Evolutionary conservation across 306 rosid genomes (phyloP).

Genomic region (Acacia acuminata): DNA sequence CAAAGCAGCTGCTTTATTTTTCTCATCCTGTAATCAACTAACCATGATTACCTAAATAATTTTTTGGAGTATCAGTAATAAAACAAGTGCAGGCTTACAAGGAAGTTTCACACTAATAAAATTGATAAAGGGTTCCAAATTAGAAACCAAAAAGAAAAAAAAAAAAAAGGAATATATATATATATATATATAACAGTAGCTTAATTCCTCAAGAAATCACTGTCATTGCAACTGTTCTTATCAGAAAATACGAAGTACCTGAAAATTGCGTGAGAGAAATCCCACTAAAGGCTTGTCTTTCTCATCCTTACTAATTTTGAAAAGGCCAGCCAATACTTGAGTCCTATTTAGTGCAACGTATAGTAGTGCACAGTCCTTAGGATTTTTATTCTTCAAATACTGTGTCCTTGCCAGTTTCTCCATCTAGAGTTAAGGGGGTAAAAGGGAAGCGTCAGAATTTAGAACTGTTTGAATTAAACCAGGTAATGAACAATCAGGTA

Average conservation of each 20-base stretch:
- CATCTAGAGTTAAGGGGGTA: slow-evolving; percentile 58
- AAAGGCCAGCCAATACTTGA: slow-evolving; percentile 91
- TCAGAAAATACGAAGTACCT: slow-evolving; percentile 54
- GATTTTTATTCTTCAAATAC: slow-evolving; percentile 86
- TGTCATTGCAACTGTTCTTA: slow-evolving; percentile 25
- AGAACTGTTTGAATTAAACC: slow-evolving; percentile 30
- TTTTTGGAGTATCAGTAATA: slow-evolving; percentile 27
- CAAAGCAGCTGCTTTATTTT: slow-evolving; percentile 95
- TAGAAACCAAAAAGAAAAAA: background rate
- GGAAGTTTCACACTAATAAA: slow-evolving; percentile 10
- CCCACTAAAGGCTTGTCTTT: slow-evolving; percentile 91
- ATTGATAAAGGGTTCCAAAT: background rate
- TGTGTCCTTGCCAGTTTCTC: slow-evolving; percentile 94
- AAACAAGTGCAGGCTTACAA: slow-evolving; percentile 20
- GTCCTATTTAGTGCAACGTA: slow-evolving; percentile 82
- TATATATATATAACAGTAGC: background rate
- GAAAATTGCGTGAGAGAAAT: slow-evolving; percentile 91
- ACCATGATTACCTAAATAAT: slow-evolving; percentile 24
- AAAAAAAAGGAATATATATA: too few relatives aligned
- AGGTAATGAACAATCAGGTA: slow-evolving; percentile 16
- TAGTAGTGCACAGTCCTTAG: slow-evolving; percentile 90
- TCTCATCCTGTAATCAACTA: slow-evolving; percentile 72
- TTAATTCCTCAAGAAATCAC: background rate
- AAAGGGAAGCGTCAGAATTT: slow-evolving; percentile 30
- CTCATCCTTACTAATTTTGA: slow-evolving; percentile 93